Evolutionary conservation across 192 early-diverging fungal species (phyloP), one percentile per base, ranked within the genome.

Genomic region (Entomortierella beljakovae): DNA sequence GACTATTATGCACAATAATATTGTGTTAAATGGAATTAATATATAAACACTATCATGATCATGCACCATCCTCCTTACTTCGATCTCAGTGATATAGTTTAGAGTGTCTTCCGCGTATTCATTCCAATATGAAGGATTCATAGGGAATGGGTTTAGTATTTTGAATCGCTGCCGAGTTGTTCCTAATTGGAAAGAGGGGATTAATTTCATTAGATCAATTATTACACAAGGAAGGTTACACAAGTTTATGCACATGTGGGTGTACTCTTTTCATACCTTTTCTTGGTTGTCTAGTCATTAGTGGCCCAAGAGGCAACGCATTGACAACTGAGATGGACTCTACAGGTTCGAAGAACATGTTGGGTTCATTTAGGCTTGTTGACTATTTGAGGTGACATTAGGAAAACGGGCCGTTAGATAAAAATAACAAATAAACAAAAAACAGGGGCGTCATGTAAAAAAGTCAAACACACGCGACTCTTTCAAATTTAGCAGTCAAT

Each of bases 101-200:
- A 80, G 71, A 48, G 57, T 80, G 64, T 68, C 79, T n/a, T 65
- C 74, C 40, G 61, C 31, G 23, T 79, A 79, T 42, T 79, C 75
- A 22, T 69, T 33, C 75, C 75, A 79, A 33, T 79, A 79, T 11
- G 37, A 57, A 0, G 48, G 54, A 22, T 50, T 63, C 46, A 57
- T 58, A 7, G 75, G 75, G 33, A 79, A 79, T 0, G 67, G 55
- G 42, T 50, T 42, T 2, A 54, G 11, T 33, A 70, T 62, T 1
- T n/a, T 42, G 16, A 79, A 48, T 22, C 61, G 64, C 55, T 42
- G 60, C 16, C 72, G 72, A 1, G 34, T 29, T 25, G 52, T 32
- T 28, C 50, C 72, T 76, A 15, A 10, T 35, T 18, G 16, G n/a
- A 18, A 15, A 13, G 33, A 68, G 22, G 33, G n/a, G 34, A 53